phyloP scores from a whole-genome alignment of 176 grass and related monocot genomes.

The Musa beccarii region DNA sequence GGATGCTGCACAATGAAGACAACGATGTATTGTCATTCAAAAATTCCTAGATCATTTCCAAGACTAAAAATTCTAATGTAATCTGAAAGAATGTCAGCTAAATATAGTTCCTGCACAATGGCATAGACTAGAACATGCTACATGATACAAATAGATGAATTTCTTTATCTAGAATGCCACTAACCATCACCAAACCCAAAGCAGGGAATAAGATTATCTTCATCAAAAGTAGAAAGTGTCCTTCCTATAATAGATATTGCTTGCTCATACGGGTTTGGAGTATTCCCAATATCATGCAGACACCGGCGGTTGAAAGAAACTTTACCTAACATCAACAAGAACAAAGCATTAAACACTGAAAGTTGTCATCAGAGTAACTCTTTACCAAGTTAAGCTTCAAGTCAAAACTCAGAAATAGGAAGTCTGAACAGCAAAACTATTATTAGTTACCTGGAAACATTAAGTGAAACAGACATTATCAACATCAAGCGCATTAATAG shows the following conservation, averaged over 20 bases:
- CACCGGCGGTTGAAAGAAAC: conserved; percentile 14
- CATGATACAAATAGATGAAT: neutral
- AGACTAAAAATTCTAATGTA: neutral
- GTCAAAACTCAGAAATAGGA: neutral
- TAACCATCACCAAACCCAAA: conserved; percentile 11
- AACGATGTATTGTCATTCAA: neutral
- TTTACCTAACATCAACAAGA: neutral
- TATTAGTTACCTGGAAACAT: no score
- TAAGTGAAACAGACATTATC: no score
- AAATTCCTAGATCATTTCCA: neutral
- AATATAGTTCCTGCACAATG: neutral
- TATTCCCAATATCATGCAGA: conserved; percentile 7
- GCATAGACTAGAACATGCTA: neutral
- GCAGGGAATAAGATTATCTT: conserved; percentile 17
- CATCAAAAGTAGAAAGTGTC: conserved; percentile 13
- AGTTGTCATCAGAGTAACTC: neutral
- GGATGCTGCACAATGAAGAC: neutral
- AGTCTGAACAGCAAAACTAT: neutral
- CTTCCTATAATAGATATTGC: conserved; percentile 15
- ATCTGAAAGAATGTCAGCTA: neutral
- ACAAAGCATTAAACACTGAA: neutral
- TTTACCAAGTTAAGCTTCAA: neutral
- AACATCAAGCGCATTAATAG: neutral
- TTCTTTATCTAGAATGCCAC: neutral
- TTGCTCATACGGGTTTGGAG: conserved; percentile 1